phyloP scores from a whole-genome alignment of 768 basidiomycete genomes.

The Lentinus tigrinus region DNA sequence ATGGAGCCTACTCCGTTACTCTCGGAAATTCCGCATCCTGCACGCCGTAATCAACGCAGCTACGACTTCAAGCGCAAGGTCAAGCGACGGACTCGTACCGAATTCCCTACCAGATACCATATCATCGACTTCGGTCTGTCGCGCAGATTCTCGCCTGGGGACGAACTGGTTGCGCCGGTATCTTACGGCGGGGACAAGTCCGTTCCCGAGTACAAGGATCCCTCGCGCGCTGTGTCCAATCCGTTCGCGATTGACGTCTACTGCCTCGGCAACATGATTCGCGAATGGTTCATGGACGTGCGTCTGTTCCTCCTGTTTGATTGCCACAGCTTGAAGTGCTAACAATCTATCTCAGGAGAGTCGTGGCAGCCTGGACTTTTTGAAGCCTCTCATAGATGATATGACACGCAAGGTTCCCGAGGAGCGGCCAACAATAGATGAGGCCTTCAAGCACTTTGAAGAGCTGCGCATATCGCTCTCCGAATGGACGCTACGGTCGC shows the following conservation, averaged over 20 bases:
- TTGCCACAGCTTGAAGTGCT: not conserved
- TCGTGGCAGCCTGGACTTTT: conserved; percentile 23
- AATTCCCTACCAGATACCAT: conserved; percentile 30
- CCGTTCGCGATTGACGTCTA: not conserved
- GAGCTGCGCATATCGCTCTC: not conserved
- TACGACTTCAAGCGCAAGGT: conserved; percentile 18
- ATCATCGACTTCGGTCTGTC: conserved; percentile 19
- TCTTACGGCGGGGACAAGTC: conserved; percentile 17
- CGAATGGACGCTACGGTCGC: not conserved
- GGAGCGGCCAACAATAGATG: conserved; percentile 25
- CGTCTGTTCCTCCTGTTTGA: not conserved
- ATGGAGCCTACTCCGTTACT: conserved; percentile 13
- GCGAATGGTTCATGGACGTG: not conserved
- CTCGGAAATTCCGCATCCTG: conserved; percentile 6
- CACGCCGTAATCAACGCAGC: not conserved
- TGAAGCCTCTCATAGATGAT: conserved; percentile 22
- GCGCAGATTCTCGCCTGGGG: conserved; percentile 1
- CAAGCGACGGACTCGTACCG: conserved; percentile 26
- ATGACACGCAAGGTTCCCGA: conserved; percentile 29
- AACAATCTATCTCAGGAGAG: not conserved
- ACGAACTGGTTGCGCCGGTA: not conserved
- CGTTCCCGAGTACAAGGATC: conserved; percentile 33
- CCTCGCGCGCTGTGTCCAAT: not conserved
- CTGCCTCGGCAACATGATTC: conserved; percentile 26
- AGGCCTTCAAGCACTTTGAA: not conserved